A percentile compares a stretch with the other conserved stretches of the same genome.
phyloP scores from a whole-genome alignment of 1,139 yeast species.

The Meyerozyma guilliermondii region DNA sequence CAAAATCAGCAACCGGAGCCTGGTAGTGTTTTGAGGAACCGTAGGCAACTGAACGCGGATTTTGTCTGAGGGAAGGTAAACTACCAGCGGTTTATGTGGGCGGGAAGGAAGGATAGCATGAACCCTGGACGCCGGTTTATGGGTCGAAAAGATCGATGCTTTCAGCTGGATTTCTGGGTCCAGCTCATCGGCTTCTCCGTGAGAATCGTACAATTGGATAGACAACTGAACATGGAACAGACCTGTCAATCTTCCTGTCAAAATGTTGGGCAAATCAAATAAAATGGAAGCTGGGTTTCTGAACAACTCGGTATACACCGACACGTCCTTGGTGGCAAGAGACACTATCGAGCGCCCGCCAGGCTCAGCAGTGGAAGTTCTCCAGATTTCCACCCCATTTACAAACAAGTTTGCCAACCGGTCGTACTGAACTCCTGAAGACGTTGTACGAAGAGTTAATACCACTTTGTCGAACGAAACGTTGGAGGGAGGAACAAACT shows the following conservation, averaged over 20 bases:
- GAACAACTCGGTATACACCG: constrained; percentile 53
- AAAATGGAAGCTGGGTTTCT: constrained; percentile 31
- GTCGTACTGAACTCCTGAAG: constrained; percentile 70
- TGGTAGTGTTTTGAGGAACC: constrained; percentile 47
- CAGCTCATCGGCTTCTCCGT: background rate
- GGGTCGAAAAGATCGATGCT: constrained; percentile 14
- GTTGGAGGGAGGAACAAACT: constrained; percentile 33
- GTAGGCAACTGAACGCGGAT: constrained; percentile 35
- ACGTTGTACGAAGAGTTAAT: constrained; percentile 52
- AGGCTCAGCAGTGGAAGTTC: constrained; percentile 85
- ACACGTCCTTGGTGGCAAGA: constrained; percentile 56
- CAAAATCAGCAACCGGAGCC: constrained; percentile 53
- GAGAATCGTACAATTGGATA: constrained; percentile 45
- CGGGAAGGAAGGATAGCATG: constrained; percentile 19
- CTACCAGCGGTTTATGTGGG: constrained; percentile 28
- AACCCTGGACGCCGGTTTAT: constrained; percentile 28
- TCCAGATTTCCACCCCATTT: constrained; percentile 69
- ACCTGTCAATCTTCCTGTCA: constrained; percentile 56
- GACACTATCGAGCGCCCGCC: constrained; percentile 41
- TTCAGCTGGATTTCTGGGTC: background rate
- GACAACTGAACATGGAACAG: constrained; percentile 49
- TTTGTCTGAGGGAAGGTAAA: constrained; percentile 36
- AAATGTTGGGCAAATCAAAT: constrained; percentile 63
- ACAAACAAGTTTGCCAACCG: constrained; percentile 67
- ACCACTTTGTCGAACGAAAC: constrained; percentile 55